A percentile compares a stretch with the other conserved stretches of the same genome.
Evolutionary conservation across 2,329 filamentous ascomycete genomes (phyloP).

Genomic region (Lachnellula willkommii): DNA sequence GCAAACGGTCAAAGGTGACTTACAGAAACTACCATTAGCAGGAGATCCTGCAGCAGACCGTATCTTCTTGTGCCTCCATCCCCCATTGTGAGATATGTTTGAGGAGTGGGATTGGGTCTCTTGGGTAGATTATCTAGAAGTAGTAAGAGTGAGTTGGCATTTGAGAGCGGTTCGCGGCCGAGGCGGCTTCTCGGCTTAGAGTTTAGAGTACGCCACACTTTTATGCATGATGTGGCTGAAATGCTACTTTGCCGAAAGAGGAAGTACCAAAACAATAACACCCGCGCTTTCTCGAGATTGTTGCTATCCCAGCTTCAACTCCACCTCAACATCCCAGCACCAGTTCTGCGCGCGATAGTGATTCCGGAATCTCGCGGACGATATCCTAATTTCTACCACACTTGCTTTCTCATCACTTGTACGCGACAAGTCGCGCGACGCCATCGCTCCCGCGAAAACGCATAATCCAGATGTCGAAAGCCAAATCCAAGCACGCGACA

Average conservation of each 20-base stretch:
- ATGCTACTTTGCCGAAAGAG: not conserved
- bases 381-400: not conserved
- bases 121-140: not conserved
- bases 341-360: slow-evolving; percentile 1
- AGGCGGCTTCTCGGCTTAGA: not conserved
- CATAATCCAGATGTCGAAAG: slow-evolving; percentile 20
- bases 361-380: not conserved
- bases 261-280: slow-evolving; percentile 16
- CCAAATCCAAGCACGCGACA: slow-evolving; percentile 30
- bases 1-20: slow-evolving; percentile 11
- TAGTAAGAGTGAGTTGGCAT: not conserved
- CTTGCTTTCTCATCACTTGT: not conserved
- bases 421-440: not conserved
- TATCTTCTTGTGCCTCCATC: slow-evolving; percentile 29
- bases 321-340: slow-evolving; percentile 6
- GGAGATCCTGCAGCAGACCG: slow-evolving; percentile 34
- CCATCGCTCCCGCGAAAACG: not conserved
- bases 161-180: not conserved
- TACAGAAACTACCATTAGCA: slow-evolving; percentile 35
- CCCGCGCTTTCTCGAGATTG: slow-evolving; percentile 3
- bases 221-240: slow-evolving; percentile 1
- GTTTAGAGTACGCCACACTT: not conserved
- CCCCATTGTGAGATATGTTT: slow-evolving; percentile 23
- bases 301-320: slow-evolving; percentile 9
- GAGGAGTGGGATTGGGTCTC: not conserved